Evolutionary conservation across 1,139 yeast species (phyloP).

Genomic region (Pichia sp.): DNA sequence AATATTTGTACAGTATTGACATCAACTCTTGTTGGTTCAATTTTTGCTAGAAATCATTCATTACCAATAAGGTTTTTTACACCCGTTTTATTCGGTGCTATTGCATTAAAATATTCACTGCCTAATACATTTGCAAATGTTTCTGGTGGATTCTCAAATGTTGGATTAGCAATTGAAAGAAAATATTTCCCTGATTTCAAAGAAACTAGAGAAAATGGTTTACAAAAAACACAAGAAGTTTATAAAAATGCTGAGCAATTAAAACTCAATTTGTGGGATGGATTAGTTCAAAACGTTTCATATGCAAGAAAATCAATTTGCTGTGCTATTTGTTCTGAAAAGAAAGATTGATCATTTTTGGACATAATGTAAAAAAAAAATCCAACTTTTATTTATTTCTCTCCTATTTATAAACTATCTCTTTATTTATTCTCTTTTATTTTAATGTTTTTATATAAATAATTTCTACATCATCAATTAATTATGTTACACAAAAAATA

Average conservation of each 20-base stretch:
- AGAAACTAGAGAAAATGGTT: slow-evolving; percentile 19
- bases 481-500: no score
- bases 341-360: slow-evolving; percentile 9
- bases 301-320: slow-evolving; percentile 6
- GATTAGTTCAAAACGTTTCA: slow-evolving; percentile 12
- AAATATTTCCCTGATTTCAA: slow-evolving; percentile 32
- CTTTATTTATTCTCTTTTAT: not conserved
- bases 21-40: slow-evolving; percentile 49
- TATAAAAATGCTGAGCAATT: not conserved
- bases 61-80: slow-evolving; percentile 45
- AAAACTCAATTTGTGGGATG: slow-evolving; percentile 10
- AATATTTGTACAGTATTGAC: slow-evolving; percentile 49
- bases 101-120: slow-evolving; percentile 33
- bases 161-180: slow-evolving; percentile 23
- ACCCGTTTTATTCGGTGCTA: slow-evolving; percentile 45
- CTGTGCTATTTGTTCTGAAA: not conserved
- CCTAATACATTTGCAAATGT: slow-evolving; percentile 34
- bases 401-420: no score
- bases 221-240: not conserved
- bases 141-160: slow-evolving; percentile 18
- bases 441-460: slow-evolving; percentile 1
- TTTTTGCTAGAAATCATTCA: slow-evolving; percentile 41
- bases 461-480: no score
- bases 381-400: not conserved
- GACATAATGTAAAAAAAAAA: no score